These are phyloP conservation scores for Lithocarpus polystachyus DNA, from an alignment of 306 rosid species.

Conservation along the genomic window DNA sequence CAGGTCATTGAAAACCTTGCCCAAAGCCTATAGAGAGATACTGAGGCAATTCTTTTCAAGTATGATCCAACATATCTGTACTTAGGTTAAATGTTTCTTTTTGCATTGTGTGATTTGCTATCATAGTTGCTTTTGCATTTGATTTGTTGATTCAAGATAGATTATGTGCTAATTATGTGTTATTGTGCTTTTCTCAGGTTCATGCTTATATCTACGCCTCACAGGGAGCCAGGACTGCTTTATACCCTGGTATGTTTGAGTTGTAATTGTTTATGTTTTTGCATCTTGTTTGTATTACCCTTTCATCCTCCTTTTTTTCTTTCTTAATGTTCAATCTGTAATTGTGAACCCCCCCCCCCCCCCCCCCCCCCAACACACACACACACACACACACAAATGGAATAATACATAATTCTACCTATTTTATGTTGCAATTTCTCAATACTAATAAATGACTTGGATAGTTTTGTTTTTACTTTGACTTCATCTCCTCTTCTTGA, in stretches of 20 bases:
- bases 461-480: too few species aligned
- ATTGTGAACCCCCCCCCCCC: too few species aligned
- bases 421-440: too few species aligned
- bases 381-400: too few species aligned
- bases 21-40: background rate
- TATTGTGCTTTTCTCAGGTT: constrained; percentile 52
- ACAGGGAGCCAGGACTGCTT: constrained; percentile 85
- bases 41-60: too few species aligned
- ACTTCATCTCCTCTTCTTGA: too few species aligned
- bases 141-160: background rate
- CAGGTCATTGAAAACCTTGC: background rate
- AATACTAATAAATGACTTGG: too few species aligned
- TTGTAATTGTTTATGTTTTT: background rate
- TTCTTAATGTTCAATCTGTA: background rate
- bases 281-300: too few species aligned
- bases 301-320: background rate
- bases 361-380: too few species aligned
- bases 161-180: constrained; percentile 14
- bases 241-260: constrained; percentile 72
- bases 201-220: constrained; percentile 90
- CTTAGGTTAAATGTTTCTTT: background rate
- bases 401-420: too few species aligned
- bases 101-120: background rate
- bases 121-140: background rate
- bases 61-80: background rate